Evolutionary conservation across 2,329 filamentous ascomycete species (phyloP), one percentile per base, ranked within the genome.

Genomic region (Madurella mycetomatis): DNA sequence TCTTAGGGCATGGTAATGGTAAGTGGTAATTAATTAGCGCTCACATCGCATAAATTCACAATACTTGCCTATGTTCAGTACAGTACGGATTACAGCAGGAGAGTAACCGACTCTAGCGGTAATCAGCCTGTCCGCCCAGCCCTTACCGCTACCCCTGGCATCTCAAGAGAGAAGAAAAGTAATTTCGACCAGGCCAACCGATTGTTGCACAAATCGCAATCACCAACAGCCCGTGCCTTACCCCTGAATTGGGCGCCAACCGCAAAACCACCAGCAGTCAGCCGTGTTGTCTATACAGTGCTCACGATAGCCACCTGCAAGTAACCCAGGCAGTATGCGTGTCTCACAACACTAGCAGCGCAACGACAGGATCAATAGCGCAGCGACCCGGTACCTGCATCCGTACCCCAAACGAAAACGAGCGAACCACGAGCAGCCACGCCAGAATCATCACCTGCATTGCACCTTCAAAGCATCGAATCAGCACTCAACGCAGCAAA

Each of bases 181-280:
- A 37, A 37, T 37, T 9, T 15, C 34, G 13, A 37, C 11, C 9
- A 37, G 34, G 4, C 34, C 34, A 37, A 37, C 34, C 34, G 13
- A n/a, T 9, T 11, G 34, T 25, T 25, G 25, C 25, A 25, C 34
- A 37, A 37, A 37, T 37, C 34, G 34, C 34, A 37, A 15, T 37
- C 25, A 25, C 25, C 25, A 25, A 25, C 25, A 25, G 25, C 25
- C 3, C 7, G 25, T 7, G 31, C 16, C 41, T 41, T 40, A 46
- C 48, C 53, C 48, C 43, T 49, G 49, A 41, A 49, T 53, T 46
- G 25, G 49, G 41, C 47, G 19, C 19, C 49, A 42, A 18, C 9
- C 17, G 30, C 19, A n/a, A 45, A 32, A 19, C 44, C 30, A 32
- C 34, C 52, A 32, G 40, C 25, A 25, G 25, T 25, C 25, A 25